phyloP scores from a whole-genome alignment of 2,329 filamentous ascomycete species.

The Monilinia vaccinii-corymbosi region DNA sequence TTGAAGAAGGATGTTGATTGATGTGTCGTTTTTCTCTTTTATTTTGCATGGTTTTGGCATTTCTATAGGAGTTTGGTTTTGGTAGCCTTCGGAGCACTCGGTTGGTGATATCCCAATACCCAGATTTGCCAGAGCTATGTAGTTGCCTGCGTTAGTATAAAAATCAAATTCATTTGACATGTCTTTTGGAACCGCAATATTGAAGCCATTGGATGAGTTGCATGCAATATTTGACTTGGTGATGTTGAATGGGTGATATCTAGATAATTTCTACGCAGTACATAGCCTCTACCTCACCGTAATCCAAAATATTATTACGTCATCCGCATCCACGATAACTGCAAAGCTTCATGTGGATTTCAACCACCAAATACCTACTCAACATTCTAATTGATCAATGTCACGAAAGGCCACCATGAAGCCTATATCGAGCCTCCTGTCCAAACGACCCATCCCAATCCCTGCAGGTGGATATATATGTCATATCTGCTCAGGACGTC shows the following conservation, averaged over 20 bases:
- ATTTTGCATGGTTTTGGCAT: constrained; percentile 3
- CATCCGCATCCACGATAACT: neutral
- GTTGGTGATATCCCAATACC: constrained; percentile 5
- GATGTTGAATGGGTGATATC: neutral
- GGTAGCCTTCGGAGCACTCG: constrained; percentile 2
- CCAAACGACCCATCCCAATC: neutral
- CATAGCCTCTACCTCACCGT: neutral
- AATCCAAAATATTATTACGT: neutral
- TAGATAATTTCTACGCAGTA: neutral
- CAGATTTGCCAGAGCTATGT: constrained; percentile 2
- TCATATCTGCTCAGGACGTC: neutral
- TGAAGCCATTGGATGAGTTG: neutral
- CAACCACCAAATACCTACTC: neutral
- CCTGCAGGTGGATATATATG: neutral
- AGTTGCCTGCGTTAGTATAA: neutral
- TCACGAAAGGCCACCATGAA: neutral
- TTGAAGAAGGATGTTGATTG: neutral
- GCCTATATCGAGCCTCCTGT: neutral
- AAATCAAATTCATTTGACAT: neutral
- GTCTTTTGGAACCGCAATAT: neutral
- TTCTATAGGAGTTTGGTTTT: constrained; percentile 4
- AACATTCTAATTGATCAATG: neutral
- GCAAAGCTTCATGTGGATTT: neutral
- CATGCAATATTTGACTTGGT: neutral
- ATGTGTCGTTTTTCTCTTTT: neutral